Conservation (phyloP, 2,329 filamentous ascomycete genomes). For the Claviceps paspali region DNA sequence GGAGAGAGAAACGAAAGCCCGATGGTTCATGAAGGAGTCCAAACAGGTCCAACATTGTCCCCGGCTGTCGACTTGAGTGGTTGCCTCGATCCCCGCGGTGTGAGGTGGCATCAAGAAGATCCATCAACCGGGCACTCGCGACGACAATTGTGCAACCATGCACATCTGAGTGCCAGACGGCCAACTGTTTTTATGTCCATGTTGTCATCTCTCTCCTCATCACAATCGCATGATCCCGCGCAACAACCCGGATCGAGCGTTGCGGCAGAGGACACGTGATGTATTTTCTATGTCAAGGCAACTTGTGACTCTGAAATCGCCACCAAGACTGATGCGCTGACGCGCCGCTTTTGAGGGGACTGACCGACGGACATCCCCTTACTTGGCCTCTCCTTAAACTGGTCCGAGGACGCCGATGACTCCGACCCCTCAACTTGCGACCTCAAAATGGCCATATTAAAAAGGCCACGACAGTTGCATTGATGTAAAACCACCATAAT, state of each 20-base stretch:
- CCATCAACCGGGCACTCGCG: slow-evolving; percentile 2
- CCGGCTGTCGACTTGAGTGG: neutral
- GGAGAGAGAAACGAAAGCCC: neutral
- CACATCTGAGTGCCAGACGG: neutral
- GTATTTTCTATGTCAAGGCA: slow-evolving; percentile 5
- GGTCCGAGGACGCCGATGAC: neutral
- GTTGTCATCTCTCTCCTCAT: neutral
- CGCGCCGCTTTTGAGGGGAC: slow-evolving; percentile 1
- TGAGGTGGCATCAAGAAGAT: slow-evolving; percentile 2
- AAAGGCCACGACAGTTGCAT: slow-evolving; percentile 4
- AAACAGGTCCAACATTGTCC: neutral
- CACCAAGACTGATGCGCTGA: neutral
- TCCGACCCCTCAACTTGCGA: slow-evolving; percentile 1
- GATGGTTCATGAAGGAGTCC: neutral
- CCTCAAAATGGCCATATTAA: slow-evolving; percentile 3
- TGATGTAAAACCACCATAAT: slow-evolving; percentile 3
- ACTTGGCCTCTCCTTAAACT: slow-evolving; percentile 2
- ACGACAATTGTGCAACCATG: slow-evolving; percentile 1
- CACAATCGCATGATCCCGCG: slow-evolving; percentile 6
- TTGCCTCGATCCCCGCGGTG: neutral
- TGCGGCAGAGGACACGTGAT: slow-evolving; percentile 7
- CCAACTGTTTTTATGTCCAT: slow-evolving; percentile 3
- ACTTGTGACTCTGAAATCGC: slow-evolving; percentile 1
- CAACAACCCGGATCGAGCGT: slow-evolving; percentile 1
- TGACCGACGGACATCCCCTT: neutral